Evolutionary conservation across 2,329 filamentous ascomycete genomes (phyloP), one percentile per base, ranked within the genome.

Genomic region (Xylariaceae sp.): DNA sequence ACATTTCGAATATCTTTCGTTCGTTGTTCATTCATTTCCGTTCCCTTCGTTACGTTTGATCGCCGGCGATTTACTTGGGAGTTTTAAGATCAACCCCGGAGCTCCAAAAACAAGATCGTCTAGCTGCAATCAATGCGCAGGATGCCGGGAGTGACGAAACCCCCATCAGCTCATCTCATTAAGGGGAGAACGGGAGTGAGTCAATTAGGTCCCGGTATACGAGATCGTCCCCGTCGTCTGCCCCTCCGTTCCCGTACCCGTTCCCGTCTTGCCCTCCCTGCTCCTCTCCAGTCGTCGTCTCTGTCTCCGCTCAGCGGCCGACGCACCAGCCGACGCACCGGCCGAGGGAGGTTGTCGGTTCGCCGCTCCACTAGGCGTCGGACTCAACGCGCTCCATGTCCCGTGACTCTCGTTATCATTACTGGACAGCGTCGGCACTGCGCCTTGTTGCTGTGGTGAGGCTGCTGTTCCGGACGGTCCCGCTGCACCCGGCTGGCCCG

Each of bases 221-320:
- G 23, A 30, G 23, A 30, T 30, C 23, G 23, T 30, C 23, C 23
- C 23, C 23, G 23, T 41, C 37, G 37, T 13, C 37, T 10, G 37
- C 37, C 11, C 37, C 47, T 61, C 56, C 64, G 55, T 23, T 60
- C 23, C 61, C 18, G 61, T 56, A 35, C 60, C 63, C 60, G 66
- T 35, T 75, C 71, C 66, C 76, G 64, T 65, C 77, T 73, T 72
- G 17, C 17, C 52, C 17, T 61, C 61, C 47, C 62, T 50, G 23
- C 75, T 72, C 65, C 84, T 76, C 71, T 87, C 84, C 61, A 79
- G 69, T 64, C 84, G 76, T 66, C 84, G 78, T 68, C 84, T 74
- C 64, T 82, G 71, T 62, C 84, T 74, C 59, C 81, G 80, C 59
- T 86, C 80, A 4, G 81, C 82, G 13, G 73, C 71, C 51, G 74